These are phyloP conservation scores for Acanthamoeba lenticulata DNA, from an alignment of 208 protist genomes.

Conservation along the genomic window DNA sequence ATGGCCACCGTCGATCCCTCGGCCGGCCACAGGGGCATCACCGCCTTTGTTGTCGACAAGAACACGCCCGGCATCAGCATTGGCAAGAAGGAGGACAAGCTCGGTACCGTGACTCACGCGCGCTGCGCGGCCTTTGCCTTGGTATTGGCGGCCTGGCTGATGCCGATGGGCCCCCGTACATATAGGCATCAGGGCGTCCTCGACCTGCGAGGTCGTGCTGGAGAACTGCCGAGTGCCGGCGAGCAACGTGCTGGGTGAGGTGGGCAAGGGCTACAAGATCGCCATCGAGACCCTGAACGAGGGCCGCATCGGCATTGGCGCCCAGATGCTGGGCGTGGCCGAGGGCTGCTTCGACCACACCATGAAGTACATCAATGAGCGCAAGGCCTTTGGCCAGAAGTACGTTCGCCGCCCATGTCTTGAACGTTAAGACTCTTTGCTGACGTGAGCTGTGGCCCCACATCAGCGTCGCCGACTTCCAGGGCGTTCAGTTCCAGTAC, in stretches of 20 bases:
- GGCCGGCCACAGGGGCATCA: slow-evolving; percentile 90
- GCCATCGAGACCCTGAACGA: slow-evolving; percentile 95
- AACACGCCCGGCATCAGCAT: slow-evolving; percentile 91
- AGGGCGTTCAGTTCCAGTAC: slow-evolving; percentile 95
- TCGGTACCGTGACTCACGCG: slow-evolving; percentile 77
- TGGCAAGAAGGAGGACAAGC: slow-evolving; percentile 95
- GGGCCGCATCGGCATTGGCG: slow-evolving; percentile 95
- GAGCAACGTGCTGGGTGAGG: slow-evolving; percentile 66
- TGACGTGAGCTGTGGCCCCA: not conserved
- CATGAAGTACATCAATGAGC: slow-evolving; percentile 88
- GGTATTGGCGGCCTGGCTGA: not conserved
- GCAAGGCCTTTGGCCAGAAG: slow-evolving; percentile 92
- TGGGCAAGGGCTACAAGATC: slow-evolving; percentile 95
- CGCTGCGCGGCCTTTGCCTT: too few species aligned
- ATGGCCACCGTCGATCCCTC: slow-evolving; percentile 93
- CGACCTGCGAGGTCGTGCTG: slow-evolving; percentile 94
- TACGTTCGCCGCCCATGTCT: not conserved
- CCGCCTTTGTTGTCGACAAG: slow-evolving; percentile 94
- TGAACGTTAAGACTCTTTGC: not conserved
- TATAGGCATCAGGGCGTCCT: slow-evolving; percentile 93
- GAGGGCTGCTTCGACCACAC: slow-evolving; percentile 89
- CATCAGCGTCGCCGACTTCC: slow-evolving; percentile 91
- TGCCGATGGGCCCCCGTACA: not conserved
- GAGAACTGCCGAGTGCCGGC: slow-evolving; percentile 85
- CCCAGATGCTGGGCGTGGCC: slow-evolving; percentile 94